phyloP scores from a whole-genome alignment of 108 stramenopile species.

The Licmophora abbreviata region DNA sequence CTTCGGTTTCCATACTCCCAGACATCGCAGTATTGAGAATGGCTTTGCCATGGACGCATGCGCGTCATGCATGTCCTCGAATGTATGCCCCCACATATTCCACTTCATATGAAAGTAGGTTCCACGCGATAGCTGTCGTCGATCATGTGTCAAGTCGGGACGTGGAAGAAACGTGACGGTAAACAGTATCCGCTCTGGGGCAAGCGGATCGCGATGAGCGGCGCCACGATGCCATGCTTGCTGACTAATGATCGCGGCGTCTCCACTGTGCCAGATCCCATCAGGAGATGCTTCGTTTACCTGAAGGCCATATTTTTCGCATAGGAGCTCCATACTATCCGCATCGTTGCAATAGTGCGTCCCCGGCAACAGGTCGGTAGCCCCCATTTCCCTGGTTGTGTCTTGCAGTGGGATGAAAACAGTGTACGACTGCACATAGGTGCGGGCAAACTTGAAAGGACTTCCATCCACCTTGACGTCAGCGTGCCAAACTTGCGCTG shows the following conservation, averaged over 20 bases:
- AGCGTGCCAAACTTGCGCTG: constrained; percentile 39
- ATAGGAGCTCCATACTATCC: constrained; percentile 17
- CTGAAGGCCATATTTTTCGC: constrained; percentile 19
- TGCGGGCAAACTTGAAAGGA: constrained; percentile 41
- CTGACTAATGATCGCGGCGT: constrained; percentile 48
- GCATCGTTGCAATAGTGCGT: constrained; percentile 44
- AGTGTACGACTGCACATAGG: constrained; percentile 48
- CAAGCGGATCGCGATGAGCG: constrained; percentile 19
- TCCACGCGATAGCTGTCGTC: constrained; percentile 41
- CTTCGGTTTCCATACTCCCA: constrained; percentile 33
- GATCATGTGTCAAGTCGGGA: constrained; percentile 20
- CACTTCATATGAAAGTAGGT: constrained; percentile 63
- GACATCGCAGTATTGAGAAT: constrained; percentile 26
- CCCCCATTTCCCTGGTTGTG: constrained; percentile 41
- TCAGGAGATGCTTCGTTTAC: constrained; percentile 18
- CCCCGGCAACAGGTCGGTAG: constrained; percentile 51
- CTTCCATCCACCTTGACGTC: constrained; percentile 53
- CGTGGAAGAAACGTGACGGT: constrained; percentile 42
- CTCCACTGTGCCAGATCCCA: constrained; percentile 32
- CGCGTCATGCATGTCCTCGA: constrained; percentile 34
- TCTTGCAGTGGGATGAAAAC: constrained; percentile 49
- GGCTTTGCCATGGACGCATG: constrained; percentile 23
- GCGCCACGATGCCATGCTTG: constrained; percentile 56
- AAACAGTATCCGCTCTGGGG: constrained; percentile 41
- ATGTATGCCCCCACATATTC: constrained; percentile 56